A percentile compares a stretch with the other conserved stretches of the same genome.
These are phyloP conservation scores for Heritiera littoralis DNA, from an alignment of 345 rosid species.

Conservation along the genomic window DNA sequence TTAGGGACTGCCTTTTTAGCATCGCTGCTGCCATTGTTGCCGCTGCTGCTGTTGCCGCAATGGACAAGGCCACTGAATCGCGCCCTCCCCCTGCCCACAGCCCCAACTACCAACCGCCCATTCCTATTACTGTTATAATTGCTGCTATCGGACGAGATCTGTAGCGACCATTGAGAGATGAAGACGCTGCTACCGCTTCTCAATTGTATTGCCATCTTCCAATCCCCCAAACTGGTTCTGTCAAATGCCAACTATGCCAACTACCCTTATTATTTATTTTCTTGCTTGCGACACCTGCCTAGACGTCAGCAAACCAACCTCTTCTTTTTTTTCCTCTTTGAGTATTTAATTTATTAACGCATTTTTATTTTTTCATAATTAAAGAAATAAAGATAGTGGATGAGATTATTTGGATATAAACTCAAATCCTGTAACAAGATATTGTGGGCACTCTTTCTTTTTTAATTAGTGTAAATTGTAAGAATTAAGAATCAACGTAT, in stretches of 20 bases:
- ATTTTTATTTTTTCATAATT: too few species aligned
- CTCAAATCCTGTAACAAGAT: too few species aligned
- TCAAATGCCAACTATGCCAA: not conserved
- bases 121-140: not conserved
- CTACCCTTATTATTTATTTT: not conserved
- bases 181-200: not conserved
- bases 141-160: not conserved
- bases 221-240: not conserved
- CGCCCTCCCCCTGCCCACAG: not conserved
- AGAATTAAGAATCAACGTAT: too few species aligned
- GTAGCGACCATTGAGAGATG: not conserved
- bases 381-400: too few species aligned
- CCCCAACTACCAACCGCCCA: not conserved
- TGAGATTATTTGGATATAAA: too few species aligned
- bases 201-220: conserved; percentile 12
- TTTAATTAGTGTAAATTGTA: too few species aligned
- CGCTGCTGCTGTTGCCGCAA: conserved; percentile 31
- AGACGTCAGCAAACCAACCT: too few species aligned
- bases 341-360: too few species aligned
- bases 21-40: conserved; percentile 27
- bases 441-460: too few species aligned
- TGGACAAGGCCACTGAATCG: conserved; percentile 22
- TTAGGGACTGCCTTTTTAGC: conserved; percentile 65
- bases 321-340: too few species aligned
- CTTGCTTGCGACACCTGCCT: too few species aligned